Conservation (phyloP, 1,284 basidiomycete species). For the Cutaneotrichosporon cutaneum region DNA sequence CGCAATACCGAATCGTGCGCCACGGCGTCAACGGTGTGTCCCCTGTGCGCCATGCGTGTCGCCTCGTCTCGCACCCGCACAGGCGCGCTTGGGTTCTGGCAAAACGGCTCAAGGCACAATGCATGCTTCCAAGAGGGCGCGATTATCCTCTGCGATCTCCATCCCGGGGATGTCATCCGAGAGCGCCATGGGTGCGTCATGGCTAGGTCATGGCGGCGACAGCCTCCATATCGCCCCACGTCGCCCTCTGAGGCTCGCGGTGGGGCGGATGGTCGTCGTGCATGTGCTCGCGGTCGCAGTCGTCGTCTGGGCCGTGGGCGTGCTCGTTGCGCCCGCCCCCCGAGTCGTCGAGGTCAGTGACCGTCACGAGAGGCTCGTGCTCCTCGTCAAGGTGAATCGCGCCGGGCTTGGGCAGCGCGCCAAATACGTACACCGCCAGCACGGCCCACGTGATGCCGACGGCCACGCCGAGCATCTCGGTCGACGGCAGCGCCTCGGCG, state of each 20-base stretch:
- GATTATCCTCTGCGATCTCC: background rate
- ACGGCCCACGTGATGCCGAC: slow-evolving; percentile 32
- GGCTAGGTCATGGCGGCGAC: background rate
- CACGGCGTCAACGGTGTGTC: no score
- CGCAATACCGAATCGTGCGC: no score
- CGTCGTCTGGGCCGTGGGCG: background rate
- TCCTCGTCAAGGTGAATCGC: background rate
- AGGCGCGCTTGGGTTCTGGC: background rate
- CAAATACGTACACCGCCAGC: slow-evolving; percentile 27
- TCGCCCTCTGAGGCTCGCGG: no score
- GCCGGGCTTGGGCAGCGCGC: slow-evolving; percentile 21
- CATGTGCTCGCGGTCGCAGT: background rate
- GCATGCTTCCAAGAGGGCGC: background rate
- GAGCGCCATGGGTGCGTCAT: background rate
- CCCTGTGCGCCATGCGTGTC: background rate
- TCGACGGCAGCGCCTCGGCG: slow-evolving; percentile 18
- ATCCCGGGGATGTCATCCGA: background rate
- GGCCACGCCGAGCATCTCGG: slow-evolving; percentile 27
- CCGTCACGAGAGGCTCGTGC: slow-evolving; percentile 1
- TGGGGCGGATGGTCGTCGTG: background rate
- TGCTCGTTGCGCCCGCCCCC: background rate
- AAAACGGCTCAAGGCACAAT: background rate
- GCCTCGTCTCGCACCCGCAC: background rate
- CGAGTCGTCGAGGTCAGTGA: slow-evolving; percentile 9
- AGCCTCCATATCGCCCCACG: no score